Evolutionary conservation across 495 filamentous ascomycete species (phyloP), one percentile per base, ranked within the genome.

Genomic region (Lasiosphaeris hirsuta): DNA sequence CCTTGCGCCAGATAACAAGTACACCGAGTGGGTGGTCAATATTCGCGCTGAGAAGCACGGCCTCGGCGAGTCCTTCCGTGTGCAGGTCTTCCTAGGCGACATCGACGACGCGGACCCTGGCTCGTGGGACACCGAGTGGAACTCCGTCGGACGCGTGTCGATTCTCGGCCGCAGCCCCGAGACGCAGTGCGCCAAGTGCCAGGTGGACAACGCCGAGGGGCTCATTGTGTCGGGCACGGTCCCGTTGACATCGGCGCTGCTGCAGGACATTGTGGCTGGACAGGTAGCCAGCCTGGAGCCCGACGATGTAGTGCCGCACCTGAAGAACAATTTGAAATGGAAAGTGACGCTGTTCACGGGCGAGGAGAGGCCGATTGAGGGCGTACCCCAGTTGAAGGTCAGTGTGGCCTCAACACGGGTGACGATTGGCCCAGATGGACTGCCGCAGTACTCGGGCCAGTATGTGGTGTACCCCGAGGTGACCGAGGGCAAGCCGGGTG

Each of bases 11-110:
- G 46, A 65, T 54, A 65, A 62, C 61, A 66, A 63, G 38, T 78
- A 75, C 59, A 73, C 68, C 35, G 74, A 78, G 53, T 78, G 71
- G 63, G 62, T 78, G 23, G 59, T 69, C 58, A 75, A 76, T 60
- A 51, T 78, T 36, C 67, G 70, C 51, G 68, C 68, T 10, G 55
- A 67, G 40, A 78, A 78, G 54, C 74, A 77, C 59, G 62, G 65
- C 7, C 68, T 77, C 1, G 66, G 63, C 14, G 63, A 68, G 41
- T 65, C 75, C 18, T 79, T 69, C 73, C 63, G 62, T 14, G 56
- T 77, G 1, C 64, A 75, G 50, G 62, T 75, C 52, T 78, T 79
- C 69, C 64, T 79, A 1, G 75, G 75, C 49, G 46, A 53, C 17
- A 66, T 72, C 45, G 51, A 69, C 34, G 46, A 63, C 33, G 2